Base-by-base conservation (phyloP, 176 grass and related monocot species). In the Aegilops umbellulata region DNA sequence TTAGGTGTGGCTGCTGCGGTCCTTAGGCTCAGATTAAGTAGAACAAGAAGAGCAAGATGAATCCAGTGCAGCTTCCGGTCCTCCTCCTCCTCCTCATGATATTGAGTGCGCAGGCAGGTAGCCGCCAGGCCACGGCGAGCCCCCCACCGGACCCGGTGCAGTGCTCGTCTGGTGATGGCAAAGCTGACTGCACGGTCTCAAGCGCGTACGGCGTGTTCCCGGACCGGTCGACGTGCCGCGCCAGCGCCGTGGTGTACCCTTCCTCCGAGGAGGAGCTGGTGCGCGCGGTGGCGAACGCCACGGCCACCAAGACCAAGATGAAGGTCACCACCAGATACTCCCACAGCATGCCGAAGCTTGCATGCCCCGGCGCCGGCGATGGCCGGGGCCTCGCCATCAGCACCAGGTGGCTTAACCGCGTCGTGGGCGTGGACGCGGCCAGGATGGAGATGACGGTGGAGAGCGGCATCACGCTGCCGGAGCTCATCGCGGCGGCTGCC, bases 141-240 rank as follows among this genome's bases (percentile, higher is more conserved):
- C 89, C 82, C 15, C 90, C 94, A 1, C 85, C 87, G 53, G 88
- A 90, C 12, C 87, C 94, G 9, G 75, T 94, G 20, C 22, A 66
- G 36, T 93, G 94, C 89, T 69, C 89, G 13, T 85, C 74, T 17
- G 64, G 26, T 15, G 25, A 26, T 15, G 85, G 83, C 77, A 68
- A 66, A 7, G 44, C 75, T 6, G 32, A 60, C 34, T 94, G 95
- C 88, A 97, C 81, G 17, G 24, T 97, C 4, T 90, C 82, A 19
- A 97, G 84, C 87, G 68, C 76, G 1, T 92, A 92, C 68, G 92
- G 90, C 34, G 66, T 79, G 30, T 94, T 94, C 75, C 92, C 92
- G 6, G 90, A 94, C 74, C 82, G 92, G 30, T 90, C 90, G 34
- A 86, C 47, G 0, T 97, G 94, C 84, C 73, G n/a, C 63, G 90